Conservation (phyloP, 2,329 filamentous ascomycete species). For the Fusarium sp. region DNA sequence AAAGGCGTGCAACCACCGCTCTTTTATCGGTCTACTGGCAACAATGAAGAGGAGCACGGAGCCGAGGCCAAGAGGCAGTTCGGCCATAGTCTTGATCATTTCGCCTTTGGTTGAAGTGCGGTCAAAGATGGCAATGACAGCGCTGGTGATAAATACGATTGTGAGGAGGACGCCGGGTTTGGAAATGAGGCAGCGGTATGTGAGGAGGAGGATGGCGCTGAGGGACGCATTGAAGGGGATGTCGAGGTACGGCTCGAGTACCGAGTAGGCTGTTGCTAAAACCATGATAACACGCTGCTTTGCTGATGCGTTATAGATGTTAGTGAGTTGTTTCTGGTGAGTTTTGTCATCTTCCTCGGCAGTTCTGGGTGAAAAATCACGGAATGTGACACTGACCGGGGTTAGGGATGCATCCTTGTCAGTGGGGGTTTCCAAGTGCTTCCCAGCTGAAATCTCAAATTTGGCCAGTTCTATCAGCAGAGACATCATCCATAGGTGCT, state of each 20-base stretch:
- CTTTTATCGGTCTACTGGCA: neutral
- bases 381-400: neutral
- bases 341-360: neutral
- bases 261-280: neutral
- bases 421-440: neutral
- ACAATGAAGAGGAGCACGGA: constrained; percentile 5
- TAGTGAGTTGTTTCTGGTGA: neutral
- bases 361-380: neutral
- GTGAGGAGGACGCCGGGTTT: neutral
- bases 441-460: no score
- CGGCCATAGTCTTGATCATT: constrained; percentile 2
- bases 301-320: neutral
- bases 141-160: neutral
- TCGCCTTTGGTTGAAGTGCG: neutral
- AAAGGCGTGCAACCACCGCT: neutral
- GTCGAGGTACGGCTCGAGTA: neutral
- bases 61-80: neutral
- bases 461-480: no score
- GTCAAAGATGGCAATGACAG: neutral
- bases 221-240: neutral
- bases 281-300: neutral
- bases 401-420: neutral
- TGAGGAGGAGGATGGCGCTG: neutral
- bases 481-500: no score
- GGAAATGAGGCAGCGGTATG: neutral